These are phyloP conservation scores for Leptoxyphium fumago DNA, from an alignment of 2,329 filamentous ascomycete genomes.

Conservation along the genomic window DNA sequence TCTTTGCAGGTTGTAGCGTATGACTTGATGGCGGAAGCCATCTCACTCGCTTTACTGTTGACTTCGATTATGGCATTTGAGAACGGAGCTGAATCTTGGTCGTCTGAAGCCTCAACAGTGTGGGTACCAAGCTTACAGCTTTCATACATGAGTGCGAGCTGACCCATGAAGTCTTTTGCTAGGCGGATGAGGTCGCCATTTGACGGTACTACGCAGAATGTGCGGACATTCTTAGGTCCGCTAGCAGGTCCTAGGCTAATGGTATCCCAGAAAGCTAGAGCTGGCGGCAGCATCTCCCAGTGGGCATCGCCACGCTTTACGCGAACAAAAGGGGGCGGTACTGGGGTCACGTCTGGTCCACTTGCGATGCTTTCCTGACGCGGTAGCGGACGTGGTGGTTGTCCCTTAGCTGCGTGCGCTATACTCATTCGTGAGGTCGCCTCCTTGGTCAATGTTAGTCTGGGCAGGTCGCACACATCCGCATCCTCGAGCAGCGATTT, in stretches of 20 bases:
- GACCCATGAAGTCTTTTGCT: conserved; percentile 49
- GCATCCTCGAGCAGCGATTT: conserved; percentile 6
- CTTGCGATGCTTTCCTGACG: conserved; percentile 14
- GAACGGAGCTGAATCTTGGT: conserved; percentile 14
- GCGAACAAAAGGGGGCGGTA: conserved; percentile 56
- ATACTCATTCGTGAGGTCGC: conserved; percentile 4
- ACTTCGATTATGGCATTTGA: background rate
- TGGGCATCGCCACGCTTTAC: conserved; percentile 54
- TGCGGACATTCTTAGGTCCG: conserved; percentile 55
- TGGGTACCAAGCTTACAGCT: conserved; percentile 50
- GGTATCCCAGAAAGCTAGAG: conserved; percentile 68
- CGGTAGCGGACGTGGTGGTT: conserved; percentile 15
- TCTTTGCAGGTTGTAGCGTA: conserved; percentile 11
- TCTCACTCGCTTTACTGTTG: conserved; percentile 7
- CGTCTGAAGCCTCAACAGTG: conserved; percentile 32
- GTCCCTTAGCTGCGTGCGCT: conserved; percentile 9
- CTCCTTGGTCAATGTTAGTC: conserved; percentile 14
- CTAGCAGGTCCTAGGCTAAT: conserved; percentile 58
- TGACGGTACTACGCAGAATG: conserved; percentile 56
- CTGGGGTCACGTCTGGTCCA: conserved; percentile 37
- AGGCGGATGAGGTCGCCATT: conserved; percentile 48
- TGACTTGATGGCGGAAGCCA: conserved; percentile 8
- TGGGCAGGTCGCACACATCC: conserved; percentile 11
- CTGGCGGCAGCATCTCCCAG: conserved; percentile 60
- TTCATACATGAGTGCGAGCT: conserved; percentile 58